Conservation (phyloP, 148 eudicot genomes). For the Amaranthus cruentus region DNA sequence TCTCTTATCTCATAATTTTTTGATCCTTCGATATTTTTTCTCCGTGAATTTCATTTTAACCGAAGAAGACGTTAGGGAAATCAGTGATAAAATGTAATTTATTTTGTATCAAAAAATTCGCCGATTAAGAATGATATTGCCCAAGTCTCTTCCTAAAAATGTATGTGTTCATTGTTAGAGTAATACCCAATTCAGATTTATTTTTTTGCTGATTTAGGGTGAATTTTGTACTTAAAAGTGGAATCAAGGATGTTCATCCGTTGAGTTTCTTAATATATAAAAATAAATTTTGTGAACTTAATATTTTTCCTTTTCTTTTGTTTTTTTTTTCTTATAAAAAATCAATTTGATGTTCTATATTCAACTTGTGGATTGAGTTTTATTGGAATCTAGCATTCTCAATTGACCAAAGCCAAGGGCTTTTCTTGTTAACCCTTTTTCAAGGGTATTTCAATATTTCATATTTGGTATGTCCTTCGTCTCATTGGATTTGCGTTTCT, state of each 20-base stretch:
- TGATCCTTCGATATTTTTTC: slow-evolving; percentile 20
- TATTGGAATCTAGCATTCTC: too few species aligned
- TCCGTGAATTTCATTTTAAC: slow-evolving; percentile 11
- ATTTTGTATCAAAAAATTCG: slow-evolving; percentile 34
- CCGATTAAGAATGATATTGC: slow-evolving; percentile 31
- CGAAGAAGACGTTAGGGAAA: slow-evolving; percentile 26
- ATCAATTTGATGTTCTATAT: too few species aligned
- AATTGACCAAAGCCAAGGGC: too few species aligned
- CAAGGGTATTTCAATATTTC: too few species aligned
- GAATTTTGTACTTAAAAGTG: slow-evolving; percentile 16
- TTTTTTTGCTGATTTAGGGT: slow-evolving; percentile 10
- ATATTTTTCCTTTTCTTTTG: too few species aligned
- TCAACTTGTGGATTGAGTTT: too few species aligned
- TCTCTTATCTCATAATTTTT: slow-evolving; percentile 5
- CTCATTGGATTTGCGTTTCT: too few species aligned
- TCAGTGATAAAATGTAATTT: slow-evolving; percentile 31
- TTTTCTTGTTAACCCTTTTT: too few species aligned
- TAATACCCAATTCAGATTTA: slow-evolving; percentile 12
- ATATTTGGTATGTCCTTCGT: too few species aligned
- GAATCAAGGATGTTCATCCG: slow-evolving; percentile 8
- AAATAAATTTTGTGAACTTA: too few species aligned
- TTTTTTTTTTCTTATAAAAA: too few species aligned
- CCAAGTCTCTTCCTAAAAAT: slow-evolving; percentile 21
- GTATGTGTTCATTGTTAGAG: slow-evolving; percentile 10
- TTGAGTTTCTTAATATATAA: not conserved